These are phyloP conservation scores for Phytophthora crassamura DNA, from an alignment of 352 stramenopile genomes.

Conservation along the genomic window DNA sequence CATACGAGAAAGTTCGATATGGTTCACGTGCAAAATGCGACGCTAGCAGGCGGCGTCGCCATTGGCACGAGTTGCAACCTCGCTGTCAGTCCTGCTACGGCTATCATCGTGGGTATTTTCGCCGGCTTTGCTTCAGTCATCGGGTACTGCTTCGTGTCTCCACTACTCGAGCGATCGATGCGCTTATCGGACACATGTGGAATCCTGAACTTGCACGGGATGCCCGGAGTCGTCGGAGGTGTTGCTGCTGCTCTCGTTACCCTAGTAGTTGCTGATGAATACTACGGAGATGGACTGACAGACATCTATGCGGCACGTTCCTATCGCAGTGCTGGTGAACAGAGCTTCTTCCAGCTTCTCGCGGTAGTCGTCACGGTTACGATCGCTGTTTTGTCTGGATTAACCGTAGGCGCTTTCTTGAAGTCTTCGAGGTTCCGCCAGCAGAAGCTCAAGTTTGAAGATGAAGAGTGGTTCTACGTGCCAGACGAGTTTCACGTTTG, in stretches of 20 bases:
- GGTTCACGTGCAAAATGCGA: conserved; percentile 88
- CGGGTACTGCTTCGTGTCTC: conserved; percentile 52
- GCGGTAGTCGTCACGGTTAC: conserved; percentile 42
- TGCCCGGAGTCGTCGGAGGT: conserved; percentile 64
- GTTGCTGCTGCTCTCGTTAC: conserved; percentile 59
- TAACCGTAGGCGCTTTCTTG: conserved; percentile 43
- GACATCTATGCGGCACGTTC: conserved; percentile 50
- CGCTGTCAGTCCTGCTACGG: conserved; percentile 57
- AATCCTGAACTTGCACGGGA: conserved; percentile 79
- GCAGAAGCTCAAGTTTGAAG: conserved; percentile 60
- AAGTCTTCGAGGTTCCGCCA: conserved; percentile 49
- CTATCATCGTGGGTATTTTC: conserved; percentile 50
- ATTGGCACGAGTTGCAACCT: conserved; percentile 76
- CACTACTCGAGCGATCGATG: conserved; percentile 44
- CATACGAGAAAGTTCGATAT: conserved; percentile 71
- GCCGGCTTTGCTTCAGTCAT: conserved; percentile 50
- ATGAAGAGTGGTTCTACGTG: conserved; percentile 69
- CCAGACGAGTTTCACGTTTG: conserved; percentile 25
- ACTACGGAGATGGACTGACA: conserved; percentile 46
- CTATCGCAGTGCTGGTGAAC: conserved; percentile 43
- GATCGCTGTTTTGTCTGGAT: conserved; percentile 43
- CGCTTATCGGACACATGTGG: conserved; percentile 53
- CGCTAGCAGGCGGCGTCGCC: conserved; percentile 77
- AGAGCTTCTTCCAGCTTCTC: conserved; percentile 59
- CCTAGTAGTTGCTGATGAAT: conserved; percentile 50